phyloP scores from a whole-genome alignment of 345 rosid genomes.

The Pugionium cornutum region DNA sequence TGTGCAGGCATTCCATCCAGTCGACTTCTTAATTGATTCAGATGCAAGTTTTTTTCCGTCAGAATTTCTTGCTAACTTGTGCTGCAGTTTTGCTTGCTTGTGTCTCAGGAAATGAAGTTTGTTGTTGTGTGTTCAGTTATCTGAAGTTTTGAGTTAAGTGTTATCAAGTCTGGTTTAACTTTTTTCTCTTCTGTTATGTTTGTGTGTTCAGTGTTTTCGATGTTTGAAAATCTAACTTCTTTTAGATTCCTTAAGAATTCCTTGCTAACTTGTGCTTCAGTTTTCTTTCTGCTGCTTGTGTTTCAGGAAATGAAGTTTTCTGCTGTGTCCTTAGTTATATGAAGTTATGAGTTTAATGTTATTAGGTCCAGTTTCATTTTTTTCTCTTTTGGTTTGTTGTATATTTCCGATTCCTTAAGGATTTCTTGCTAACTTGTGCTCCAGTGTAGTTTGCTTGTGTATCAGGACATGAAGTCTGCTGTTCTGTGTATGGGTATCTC shows the following conservation, averaged over 20 bases:
- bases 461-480: slow-evolving; percentile 33
- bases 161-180: background rate
- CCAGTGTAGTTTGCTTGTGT: slow-evolving; percentile 29
- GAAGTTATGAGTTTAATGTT: background rate
- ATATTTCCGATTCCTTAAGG: background rate
- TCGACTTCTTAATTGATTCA: background rate
- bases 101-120: slow-evolving; percentile 34
- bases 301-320: background rate
- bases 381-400: no score
- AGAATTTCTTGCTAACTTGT: background rate
- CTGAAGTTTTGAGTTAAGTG: background rate
- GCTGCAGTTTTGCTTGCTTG: slow-evolving; percentile 32
- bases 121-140: slow-evolving; percentile 8
- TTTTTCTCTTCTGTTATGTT: no score
- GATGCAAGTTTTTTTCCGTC: background rate
- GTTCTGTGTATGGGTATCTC: slow-evolving; percentile 1
- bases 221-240: no score
- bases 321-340: background rate
- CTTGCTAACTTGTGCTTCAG: no score
- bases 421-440: background rate
- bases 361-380: no score
- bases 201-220: no score
- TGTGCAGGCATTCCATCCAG: background rate
- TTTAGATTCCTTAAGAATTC: background rate
- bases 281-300: background rate